A percentile compares a stretch with the other conserved stretches of the same genome.
phyloP scores from a whole-genome alignment of 306 rosid species.

The Prunus armeniaca region DNA sequence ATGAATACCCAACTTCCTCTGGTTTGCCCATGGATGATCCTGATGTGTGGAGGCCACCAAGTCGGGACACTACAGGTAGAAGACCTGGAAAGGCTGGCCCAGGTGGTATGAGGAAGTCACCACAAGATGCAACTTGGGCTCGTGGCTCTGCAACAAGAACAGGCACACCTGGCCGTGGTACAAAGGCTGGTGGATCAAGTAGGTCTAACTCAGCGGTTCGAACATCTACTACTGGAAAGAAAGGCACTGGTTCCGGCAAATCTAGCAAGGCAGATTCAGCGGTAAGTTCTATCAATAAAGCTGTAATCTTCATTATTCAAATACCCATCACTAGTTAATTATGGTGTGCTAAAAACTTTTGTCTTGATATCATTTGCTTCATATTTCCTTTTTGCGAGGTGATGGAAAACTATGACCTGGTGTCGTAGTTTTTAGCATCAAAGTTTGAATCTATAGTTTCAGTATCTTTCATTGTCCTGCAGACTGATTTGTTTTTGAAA shows the following conservation, averaged over 20 bases:
- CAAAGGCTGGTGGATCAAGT: constrained; percentile 55
- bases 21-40: constrained; percentile 76
- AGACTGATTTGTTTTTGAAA: constrained; percentile 10
- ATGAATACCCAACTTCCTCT: constrained; percentile 89
- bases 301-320: background rate
- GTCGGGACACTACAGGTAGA: constrained; percentile 59
- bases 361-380: background rate
- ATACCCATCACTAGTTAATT: background rate
- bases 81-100: constrained; percentile 67
- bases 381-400: background rate
- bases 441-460: background rate
- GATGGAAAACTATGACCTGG: background rate
- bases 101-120: constrained; percentile 61
- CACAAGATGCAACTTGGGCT: constrained; percentile 83
- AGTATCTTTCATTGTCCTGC: background rate
- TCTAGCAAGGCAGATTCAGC: constrained; percentile 63
- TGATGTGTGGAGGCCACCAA: constrained; percentile 97
- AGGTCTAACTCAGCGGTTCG: constrained; percentile 58
- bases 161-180: constrained; percentile 55
- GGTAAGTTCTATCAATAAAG: constrained; percentile 39
- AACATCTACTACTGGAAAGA: constrained; percentile 60
- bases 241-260: constrained; percentile 54
- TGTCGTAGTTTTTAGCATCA: background rate
- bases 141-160: constrained; percentile 62
- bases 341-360: background rate